Base-by-base conservation (phyloP, 164 flowering plant species). In the Umbellularia californica region DNA sequence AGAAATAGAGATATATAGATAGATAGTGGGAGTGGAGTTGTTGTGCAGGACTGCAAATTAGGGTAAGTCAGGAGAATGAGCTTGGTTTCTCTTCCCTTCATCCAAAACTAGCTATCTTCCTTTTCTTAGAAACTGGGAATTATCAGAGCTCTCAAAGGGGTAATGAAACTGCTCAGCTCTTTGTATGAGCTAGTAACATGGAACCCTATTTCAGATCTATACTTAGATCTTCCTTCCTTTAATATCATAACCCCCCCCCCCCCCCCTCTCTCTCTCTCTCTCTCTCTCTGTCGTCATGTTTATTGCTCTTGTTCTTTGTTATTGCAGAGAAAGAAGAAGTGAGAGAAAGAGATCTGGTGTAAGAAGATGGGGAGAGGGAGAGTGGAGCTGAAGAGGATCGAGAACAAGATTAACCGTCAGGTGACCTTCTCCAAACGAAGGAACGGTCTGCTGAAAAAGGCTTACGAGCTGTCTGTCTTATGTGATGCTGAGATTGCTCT, bases 361-460 rank as follows among this genome's bases (percentile, higher is more conserved):
- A 30, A 35, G 35, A 41, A 67, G 47, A 75, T 75, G 77, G 77
- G 77, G 5, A 70, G 77, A 70, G 77, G 77, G 65, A 70, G 73
- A 64, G 77, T 75, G 14, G 77, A 75, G 68, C 73, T 75, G 77
- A 75, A 75, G 72, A 69, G 77, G 72, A 75, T 75, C 33, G 77
- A 75, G 67, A 75, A 75, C 77, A 75, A 75, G 63, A 75, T 75
- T 25, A 77, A 77, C 58, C 71, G 74, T 28, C 74, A 71, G 55
- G 74, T 71, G 22, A 76, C 70, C 50, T 71, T 76, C 30, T 70
- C 70, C 5, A 71, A 71, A 66, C 41, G 74, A 72, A 71, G 74
- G 66, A 71, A 77, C 17, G 74, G 74, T 13, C 52, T 77, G 50
- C 52, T 77, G 12, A 77, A 71, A 65, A 72, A 77, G 27, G 77